Evolutionary conservation across 2,329 filamentous ascomycete species (phyloP), one percentile per base, ranked within the genome.

Genomic region (Colletotrichum chlorophyti): DNA sequence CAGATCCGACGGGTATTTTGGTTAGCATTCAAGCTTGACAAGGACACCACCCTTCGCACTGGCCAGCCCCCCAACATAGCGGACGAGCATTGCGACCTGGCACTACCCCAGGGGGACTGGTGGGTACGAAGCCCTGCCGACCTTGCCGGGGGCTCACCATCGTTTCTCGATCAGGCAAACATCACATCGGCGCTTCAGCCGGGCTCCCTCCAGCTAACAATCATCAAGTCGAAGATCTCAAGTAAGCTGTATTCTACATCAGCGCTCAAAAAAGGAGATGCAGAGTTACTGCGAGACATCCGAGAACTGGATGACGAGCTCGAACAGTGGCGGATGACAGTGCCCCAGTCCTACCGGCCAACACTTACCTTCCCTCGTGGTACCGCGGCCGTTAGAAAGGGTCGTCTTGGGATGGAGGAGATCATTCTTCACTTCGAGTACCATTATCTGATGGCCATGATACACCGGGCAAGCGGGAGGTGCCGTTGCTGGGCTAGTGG

Each of bases 271-370:
- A 85, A 84, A 58, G 75, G 79, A 0, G 82, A 85, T 35, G 80
- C 82, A 0, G 81, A 85, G 52, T 68, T 86, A 0, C 70, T 86
- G 2, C 75, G 76, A 9, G 76, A 80, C 3, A 85, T 86, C 11
- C 77, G 83, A 6, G 79, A 84, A 65, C 70, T 86, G 0, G 83
- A 86, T 55, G 79, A 83, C 19, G 80, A 84, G 26, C 69, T 86
- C 1, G 83, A 86, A 42, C 66, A 67, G 11, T 86, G 83, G 83
- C 74, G 84, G 1, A 63, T 77, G 2, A 81, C 81, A 0, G 65
- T 86, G 0, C 78, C 80, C 0, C 63, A 65, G 1, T 63, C 72
- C 6, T 79, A 74, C 53, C 72, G 82, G 2, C 83, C 83, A 0
- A 75, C 72, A 0, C 67, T 86, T 8, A 78, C 79, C 0, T 74